Evolutionary conservation across 2,329 filamentous ascomycete species (phyloP).

Genomic region (Canariomyces notabilis): DNA sequence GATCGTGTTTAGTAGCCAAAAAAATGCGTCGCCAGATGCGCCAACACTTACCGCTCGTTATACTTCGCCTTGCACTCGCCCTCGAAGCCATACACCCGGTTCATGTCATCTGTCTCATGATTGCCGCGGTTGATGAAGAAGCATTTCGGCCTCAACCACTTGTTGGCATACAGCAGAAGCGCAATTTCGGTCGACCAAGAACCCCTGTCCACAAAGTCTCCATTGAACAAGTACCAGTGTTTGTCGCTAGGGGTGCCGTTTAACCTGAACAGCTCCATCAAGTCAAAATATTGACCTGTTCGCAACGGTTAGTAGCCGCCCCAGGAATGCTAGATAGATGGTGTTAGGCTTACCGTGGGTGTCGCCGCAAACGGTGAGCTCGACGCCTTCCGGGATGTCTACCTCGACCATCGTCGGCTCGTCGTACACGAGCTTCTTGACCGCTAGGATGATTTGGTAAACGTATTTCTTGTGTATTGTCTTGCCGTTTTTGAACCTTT

Average conservation of each 20-base stretch:
- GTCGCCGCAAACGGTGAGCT: slow-evolving; percentile 92
- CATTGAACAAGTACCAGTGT: slow-evolving; percentile 95
- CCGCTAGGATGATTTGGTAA: slow-evolving; percentile 89
- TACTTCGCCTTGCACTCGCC: slow-evolving; percentile 98
- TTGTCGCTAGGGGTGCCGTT: slow-evolving; percentile 81
- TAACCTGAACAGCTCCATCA: slow-evolving; percentile 90
- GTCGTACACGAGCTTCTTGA: slow-evolving; percentile 83
- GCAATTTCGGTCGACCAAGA: slow-evolving; percentile 99
- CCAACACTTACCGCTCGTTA: slow-evolving; percentile 63
- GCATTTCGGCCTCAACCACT: slow-evolving; percentile 80
- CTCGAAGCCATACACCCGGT: slow-evolving; percentile 95
- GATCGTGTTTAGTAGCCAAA: slow-evolving; percentile 8
- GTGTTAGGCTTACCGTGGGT: slow-evolving; percentile 62
- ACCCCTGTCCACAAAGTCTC: slow-evolving; percentile 95
- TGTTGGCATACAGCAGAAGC: slow-evolving; percentile 89
- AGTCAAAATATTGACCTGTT: slow-evolving; percentile 92
- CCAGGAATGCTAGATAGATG: neutral
- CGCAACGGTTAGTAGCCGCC: slow-evolving; percentile 17
- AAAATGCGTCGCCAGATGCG: neutral
- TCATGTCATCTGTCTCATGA: slow-evolving; percentile 99
- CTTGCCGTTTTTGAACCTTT: slow-evolving; percentile 93
- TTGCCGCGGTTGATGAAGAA: slow-evolving; percentile 98
- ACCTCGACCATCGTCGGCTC: slow-evolving; percentile 98
- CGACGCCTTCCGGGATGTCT: slow-evolving; percentile 68
- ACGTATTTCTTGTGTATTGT: slow-evolving; percentile 94